These are phyloP conservation scores for Fusarium verrucosum DNA, from an alignment of 2,329 filamentous ascomycete genomes.

Conservation along the genomic window DNA sequence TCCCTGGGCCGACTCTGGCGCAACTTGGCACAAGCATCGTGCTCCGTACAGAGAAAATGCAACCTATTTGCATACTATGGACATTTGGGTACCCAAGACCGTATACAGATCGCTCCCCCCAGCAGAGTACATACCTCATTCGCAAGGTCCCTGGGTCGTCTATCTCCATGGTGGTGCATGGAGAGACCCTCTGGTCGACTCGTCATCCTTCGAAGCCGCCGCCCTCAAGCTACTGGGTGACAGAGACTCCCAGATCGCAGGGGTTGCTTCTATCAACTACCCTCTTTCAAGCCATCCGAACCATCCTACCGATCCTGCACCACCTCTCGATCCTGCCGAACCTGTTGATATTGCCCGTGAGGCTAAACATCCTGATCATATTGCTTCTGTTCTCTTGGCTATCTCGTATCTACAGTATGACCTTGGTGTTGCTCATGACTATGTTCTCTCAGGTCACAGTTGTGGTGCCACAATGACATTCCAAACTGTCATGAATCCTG, in stretches of 20 bases:
- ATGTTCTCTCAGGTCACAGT: background rate
- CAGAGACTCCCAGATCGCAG: background rate
- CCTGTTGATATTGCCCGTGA: background rate
- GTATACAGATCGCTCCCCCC: fast-evolving
- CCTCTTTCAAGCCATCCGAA: slow-evolving; percentile 3
- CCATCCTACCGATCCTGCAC: background rate
- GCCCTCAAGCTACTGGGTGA: background rate
- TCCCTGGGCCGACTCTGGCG: background rate
- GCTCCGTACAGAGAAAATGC: background rate
- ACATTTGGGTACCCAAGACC: background rate
- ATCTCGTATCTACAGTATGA: background rate
- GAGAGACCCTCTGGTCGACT: slow-evolving; percentile 10
- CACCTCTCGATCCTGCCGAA: background rate
- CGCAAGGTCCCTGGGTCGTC: background rate
- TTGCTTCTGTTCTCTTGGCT: background rate
- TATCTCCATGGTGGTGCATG: slow-evolving; percentile 14
- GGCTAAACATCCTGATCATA: slow-evolving; percentile 3
- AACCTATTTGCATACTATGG: background rate
- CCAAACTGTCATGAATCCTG: background rate
- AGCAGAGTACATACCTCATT: fast-evolving
- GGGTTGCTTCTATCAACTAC: background rate
- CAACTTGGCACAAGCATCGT: background rate
- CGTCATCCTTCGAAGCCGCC: background rate
- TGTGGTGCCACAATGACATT: background rate
- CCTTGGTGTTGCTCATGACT: background rate